Base-by-base conservation (phyloP, 2,329 filamentous ascomycete genomes). In the Fusarium pseudoanthophilum region DNA sequence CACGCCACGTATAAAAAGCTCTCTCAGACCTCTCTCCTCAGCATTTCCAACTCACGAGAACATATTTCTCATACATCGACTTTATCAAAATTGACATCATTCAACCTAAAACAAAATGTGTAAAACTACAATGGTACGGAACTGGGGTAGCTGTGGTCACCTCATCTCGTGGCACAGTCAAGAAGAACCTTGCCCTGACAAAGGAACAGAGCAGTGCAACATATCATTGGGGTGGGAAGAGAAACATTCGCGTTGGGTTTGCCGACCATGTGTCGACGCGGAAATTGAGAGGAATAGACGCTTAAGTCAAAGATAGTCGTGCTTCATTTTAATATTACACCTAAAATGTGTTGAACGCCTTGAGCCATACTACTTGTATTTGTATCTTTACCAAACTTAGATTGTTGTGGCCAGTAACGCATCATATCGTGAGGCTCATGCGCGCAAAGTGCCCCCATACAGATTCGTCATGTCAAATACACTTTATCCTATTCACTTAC, bases 51-150 rank as follows among this genome's bases (percentile, higher is more conserved):
- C 14, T 37, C 4, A 2, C 13, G 5, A 15, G 18, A 16, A 8
- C 2, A 16, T 0, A 7, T 2, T 7, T 6, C 3, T 2, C 14
- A 10, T 3, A 37, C 7, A 21, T 53, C 4, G 10, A 37, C 1
- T 5, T 21, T 21, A 21, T 16, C 16, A 37, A 37, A 20, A 11
- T 11, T 18, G 10, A 2, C 2, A 53, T 26, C 5, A n/a, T 16
- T 28, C 3, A 10, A 21, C 9, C 4, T 4, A 1, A n/a, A 28
- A 2, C 5, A 16, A 28, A 28, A 53, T 37, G 34, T 39, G 34
- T 14, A 16, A 28, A 53, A 39, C 32, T 11, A 26, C 11, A 15
- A n/a, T 13, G 4, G 7, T 53, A 16, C 14, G 34, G 21, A 11
- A 18, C 16, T 39, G 20, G 51, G 32, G 30, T 7, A 9, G 7